Evolutionary conservation across 1,139 yeast genomes (phyloP).

Genomic region (Sugiyamaella grinbergsii): DNA sequence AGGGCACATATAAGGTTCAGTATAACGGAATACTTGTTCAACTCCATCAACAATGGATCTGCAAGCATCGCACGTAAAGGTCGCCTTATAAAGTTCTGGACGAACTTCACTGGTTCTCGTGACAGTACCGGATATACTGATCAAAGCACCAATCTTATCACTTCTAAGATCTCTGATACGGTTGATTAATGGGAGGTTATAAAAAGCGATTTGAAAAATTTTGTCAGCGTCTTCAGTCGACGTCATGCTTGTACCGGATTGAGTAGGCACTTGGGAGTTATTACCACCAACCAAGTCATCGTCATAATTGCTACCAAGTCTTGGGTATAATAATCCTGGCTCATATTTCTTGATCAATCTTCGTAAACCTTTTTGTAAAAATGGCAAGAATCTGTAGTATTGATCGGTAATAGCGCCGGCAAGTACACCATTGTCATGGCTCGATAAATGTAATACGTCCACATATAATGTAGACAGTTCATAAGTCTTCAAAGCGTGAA

Average conservation of each 20-base stretch:
- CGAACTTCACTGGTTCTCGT: conserved; percentile 97
- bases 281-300: conserved; percentile 3
- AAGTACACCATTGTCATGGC: conserved; percentile 80
- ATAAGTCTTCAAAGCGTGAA: conserved; percentile 75
- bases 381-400: conserved; percentile 90
- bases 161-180: conserved; percentile 90
- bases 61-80: conserved; percentile 89
- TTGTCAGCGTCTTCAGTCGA: conserved; percentile 59
- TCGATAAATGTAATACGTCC: conserved; percentile 77
- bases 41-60: conserved; percentile 83
- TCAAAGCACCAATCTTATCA: conserved; percentile 81
- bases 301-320: conserved; percentile 23
- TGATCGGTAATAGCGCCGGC: conserved; percentile 90
- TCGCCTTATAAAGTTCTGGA: conserved; percentile 86
- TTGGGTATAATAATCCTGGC: conserved; percentile 58
- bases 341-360: conserved; percentile 72
- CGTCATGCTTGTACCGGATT: conserved; percentile 35
- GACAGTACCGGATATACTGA: conserved; percentile 91
- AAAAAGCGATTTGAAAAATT: conserved; percentile 85
- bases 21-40: conserved; percentile 90
- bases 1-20: conserved; percentile 93
- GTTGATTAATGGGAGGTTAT: conserved; percentile 78
- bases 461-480: conserved; percentile 81
- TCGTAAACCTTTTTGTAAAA: conserved; percentile 71
- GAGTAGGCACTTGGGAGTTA: conserved; percentile 29